Conservation (phyloP, 2,329 filamentous ascomycete species). For the Salinomyces thailandicus region DNA sequence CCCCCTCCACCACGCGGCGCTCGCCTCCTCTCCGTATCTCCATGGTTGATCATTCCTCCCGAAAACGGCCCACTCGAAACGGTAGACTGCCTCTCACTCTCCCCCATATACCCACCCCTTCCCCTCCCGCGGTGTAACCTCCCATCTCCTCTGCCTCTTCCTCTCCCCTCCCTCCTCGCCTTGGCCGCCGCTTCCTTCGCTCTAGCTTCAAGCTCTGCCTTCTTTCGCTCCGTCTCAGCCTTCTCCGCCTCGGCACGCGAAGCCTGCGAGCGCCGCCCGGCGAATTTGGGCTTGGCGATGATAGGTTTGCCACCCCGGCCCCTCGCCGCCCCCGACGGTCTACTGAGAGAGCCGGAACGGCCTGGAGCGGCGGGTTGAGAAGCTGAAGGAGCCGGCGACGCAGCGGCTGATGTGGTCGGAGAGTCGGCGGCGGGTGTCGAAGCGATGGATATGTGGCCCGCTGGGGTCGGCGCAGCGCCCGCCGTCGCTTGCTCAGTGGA, state of each 20-base stretch:
- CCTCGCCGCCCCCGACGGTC: neutral
- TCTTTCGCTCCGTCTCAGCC: slow-evolving; percentile 29
- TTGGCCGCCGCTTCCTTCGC: slow-evolving; percentile 21
- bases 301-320: slow-evolving; percentile 3
- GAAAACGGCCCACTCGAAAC: slow-evolving; percentile 35
- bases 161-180: slow-evolving; percentile 16
- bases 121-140: slow-evolving; percentile 23
- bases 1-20: slow-evolving; percentile 13
- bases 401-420: neutral
- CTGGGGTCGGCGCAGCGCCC: neutral
- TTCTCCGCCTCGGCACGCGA: slow-evolving; percentile 34
- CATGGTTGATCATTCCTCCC: slow-evolving; percentile 19
- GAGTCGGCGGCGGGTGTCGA: neutral
- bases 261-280: slow-evolving; percentile 35
- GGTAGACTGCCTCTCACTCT: slow-evolving; percentile 12
- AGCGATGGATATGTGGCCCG: neutral
- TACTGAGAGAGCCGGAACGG: neutral
- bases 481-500: neutral
- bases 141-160: slow-evolving; percentile 17
- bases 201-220: slow-evolving; percentile 25
- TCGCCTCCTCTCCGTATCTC: slow-evolving; percentile 1
- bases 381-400: slow-evolving; percentile 1
- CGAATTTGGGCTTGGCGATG: slow-evolving; percentile 30
- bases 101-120: slow-evolving; percentile 36
- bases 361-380: neutral